Base-by-base conservation (phyloP, 2,329 filamentous ascomycete genomes). In the Lasiodiplodia hormozganensis region DNA sequence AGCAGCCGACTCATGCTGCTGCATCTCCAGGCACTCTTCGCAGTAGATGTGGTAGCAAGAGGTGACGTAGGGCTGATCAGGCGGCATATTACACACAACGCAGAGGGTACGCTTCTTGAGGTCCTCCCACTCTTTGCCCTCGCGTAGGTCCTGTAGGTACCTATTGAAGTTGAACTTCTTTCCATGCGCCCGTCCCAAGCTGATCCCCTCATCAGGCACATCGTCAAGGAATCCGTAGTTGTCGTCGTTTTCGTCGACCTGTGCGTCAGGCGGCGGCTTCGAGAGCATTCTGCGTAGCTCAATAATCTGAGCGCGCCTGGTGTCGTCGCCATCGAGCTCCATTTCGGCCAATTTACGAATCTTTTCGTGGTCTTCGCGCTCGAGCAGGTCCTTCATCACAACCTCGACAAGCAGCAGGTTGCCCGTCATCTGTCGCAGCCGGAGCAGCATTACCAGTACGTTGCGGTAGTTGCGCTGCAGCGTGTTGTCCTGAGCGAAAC, bases 1-100 rank as follows among this genome's bases (percentile, higher is more conserved):
- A 2, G n/a, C 70, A 40, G 75, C 76, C 21, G 77, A 76, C 3
- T 74, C 62, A 0, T 77, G n/a, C 54, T 74, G 70, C 52, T 80
- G 68, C 2, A 73, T 71, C 2, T 73, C 65, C 8, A 87, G 76
- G 71, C 88, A 90, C 0, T 77, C 73, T 1, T 74, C 68, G 74
- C 88, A 90, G 70, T 87, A 87, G 5, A 88, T 74, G 69, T 90
- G 88, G 18, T 80, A 77, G 72, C 88, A 90, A 4, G 80, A 76
- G 0, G 86, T 86, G 36, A 86, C 76, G 11, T 80, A 75, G 0
- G 84, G 79, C 0, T 81, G 70, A 0, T 75, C 71, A 0, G 85
- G 84, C 0, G 74, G 60, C 21, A 78, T 71, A 2, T 73, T 70
- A 70, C 88, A 89, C 0, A 72, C 70, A 2, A 74, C 71, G 73